Conservation (phyloP, 2,329 filamentous ascomycete species). For the Claviceps spartinae region DNA sequence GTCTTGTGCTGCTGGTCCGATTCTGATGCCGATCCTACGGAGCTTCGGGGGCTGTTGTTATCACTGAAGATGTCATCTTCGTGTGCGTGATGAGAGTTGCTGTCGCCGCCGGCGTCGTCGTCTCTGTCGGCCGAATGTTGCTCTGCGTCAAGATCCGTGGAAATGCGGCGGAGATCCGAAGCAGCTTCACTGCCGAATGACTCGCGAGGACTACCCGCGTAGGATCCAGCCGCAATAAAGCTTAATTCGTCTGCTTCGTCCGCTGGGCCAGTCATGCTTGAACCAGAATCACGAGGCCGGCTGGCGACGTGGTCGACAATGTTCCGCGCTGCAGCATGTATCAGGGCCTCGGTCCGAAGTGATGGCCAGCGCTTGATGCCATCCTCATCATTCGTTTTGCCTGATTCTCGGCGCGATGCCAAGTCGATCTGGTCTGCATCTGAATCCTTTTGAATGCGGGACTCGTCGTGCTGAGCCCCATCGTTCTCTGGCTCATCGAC, state of each 20-base stretch:
- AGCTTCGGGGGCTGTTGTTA: constrained; percentile 42
- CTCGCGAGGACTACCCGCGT: constrained; percentile 8
- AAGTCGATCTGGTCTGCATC: neutral
- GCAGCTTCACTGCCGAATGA: constrained; percentile 14
- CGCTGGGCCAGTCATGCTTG: constrained; percentile 9
- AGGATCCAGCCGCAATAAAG: constrained; percentile 14
- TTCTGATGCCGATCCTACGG: constrained; percentile 36
- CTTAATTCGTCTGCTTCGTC: constrained; percentile 10
- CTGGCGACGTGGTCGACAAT: constrained; percentile 29
- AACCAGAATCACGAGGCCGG: constrained; percentile 12
- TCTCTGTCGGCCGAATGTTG: constrained; percentile 9
- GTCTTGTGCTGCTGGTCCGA: constrained; percentile 20
- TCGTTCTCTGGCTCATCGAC: constrained; percentile 2
- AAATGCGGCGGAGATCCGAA: constrained; percentile 8
- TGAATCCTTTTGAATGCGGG: neutral
- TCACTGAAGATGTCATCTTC: constrained; percentile 48
- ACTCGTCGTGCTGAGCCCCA: neutral
- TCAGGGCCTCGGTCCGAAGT: constrained; percentile 35
- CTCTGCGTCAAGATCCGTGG: constrained; percentile 8
- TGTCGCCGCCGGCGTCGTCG: constrained; percentile 25
- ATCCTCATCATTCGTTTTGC: constrained; percentile 9
- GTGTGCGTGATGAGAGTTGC: constrained; percentile 36
- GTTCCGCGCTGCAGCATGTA: constrained; percentile 37
- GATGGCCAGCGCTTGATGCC: constrained; percentile 25
- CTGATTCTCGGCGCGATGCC: constrained; percentile 9